Evolutionary conservation across 192 early-diverging fungal species (phyloP), one percentile per base, ranked within the genome.

Genomic region (Coemansia sp.): DNA sequence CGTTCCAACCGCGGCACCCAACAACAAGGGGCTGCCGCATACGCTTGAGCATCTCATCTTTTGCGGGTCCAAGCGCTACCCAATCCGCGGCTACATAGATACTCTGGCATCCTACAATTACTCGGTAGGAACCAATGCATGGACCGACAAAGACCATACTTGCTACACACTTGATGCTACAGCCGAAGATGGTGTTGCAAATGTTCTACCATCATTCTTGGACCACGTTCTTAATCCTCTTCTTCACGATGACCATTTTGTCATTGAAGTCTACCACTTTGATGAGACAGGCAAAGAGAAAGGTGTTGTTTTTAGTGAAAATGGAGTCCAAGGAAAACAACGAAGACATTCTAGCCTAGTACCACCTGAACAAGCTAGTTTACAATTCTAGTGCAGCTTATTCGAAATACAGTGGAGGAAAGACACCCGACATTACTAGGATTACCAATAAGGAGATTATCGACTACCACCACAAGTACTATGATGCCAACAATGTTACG

Each of bases 11-110:
- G 65, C 87, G 3, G 53, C 85, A 7, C 54, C 73, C 37, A 85
- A 89, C 79, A 81, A 92, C 66, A 82, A 86, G 60, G 94, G 94
- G 11, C 82, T 91, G n/a, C 86, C 93, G 10, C 94, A 95, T 65
- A 94, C 93, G 0, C 86, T 95, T 6, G 94, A 95, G 72, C 86
- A 87, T 62, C 84, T 95, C 66, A 75, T 94, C 0, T 95, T 95
- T 58, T 92, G 90, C 66, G 94, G 94, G 15, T 94, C 93, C 10
- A 67, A 83, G 74, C 74, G 77, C 63, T 87, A 79, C 47, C 87
- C 87, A 18, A 63, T 88, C 61, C 85, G 89, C 57, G 92, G 93
- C 10, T 93, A 87, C 53, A 85, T 95, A 7, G 92, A 94, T 64
- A 83, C 83, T 9, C 65, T 88, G n/a, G 92, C 92, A 13, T 87